Conservation (phyloP, 73 alveolate genomes). For the Diophrys sp. region DNA sequence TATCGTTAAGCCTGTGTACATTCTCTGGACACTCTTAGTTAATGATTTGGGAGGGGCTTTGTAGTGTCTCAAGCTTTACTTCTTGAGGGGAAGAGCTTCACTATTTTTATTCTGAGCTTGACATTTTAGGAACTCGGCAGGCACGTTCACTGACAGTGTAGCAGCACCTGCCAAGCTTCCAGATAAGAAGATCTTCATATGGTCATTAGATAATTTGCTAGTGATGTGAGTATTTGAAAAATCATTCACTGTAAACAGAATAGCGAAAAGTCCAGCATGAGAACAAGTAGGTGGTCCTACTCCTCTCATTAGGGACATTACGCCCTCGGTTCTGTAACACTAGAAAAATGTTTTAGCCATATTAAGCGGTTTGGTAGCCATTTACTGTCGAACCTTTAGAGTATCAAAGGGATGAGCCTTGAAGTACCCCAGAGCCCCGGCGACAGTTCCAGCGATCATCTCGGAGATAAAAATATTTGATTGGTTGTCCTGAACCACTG, state of each 20-base stretch:
- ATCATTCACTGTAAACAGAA: constrained; percentile 44
- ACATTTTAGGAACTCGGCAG: constrained; percentile 4
- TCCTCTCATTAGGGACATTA: constrained; percentile 45
- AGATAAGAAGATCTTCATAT: constrained; percentile 13
- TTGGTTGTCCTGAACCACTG: too few relatives aligned
- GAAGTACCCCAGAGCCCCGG: neutral
- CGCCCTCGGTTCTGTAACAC: constrained; percentile 43
- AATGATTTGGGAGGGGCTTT: too few relatives aligned
- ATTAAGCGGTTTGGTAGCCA: neutral
- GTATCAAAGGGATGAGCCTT: constrained; percentile 35
- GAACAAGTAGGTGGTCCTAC: constrained; percentile 25
- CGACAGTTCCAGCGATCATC: neutral
- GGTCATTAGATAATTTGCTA: neutral
- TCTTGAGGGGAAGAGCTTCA: too few relatives aligned
- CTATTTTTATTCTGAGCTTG: constrained; percentile 5
- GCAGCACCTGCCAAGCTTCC: constrained; percentile 47
- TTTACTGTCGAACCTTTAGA: constrained; percentile 18
- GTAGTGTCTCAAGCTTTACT: too few relatives aligned
- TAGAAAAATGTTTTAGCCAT: constrained; percentile 15
- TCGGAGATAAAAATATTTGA: neutral
- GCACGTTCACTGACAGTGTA: neutral
- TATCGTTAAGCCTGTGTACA: too few relatives aligned
- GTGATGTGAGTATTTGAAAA: constrained; percentile 12
- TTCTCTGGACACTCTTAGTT: too few relatives aligned
- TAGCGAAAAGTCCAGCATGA: constrained; percentile 33